Percentiles rank a stretch among this genome's conserved stretches.
phyloP scores from a whole-genome alignment of 2,329 filamentous ascomycete species.

The Basipetospora chlamydospora region DNA sequence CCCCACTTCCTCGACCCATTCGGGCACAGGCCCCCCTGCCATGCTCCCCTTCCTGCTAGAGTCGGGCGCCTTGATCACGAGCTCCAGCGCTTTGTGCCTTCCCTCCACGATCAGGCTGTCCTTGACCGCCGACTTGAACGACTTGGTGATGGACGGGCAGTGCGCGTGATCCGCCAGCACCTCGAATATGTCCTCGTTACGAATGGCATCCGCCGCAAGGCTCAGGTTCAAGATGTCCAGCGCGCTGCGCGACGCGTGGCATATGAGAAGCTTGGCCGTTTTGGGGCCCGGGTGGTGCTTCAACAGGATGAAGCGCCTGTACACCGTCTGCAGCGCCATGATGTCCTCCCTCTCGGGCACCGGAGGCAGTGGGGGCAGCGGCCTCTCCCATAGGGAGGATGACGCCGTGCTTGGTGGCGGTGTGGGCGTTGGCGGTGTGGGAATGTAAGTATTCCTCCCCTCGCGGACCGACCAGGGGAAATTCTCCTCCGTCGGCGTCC shows the following conservation, averaged over 20 bases:
- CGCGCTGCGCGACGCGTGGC: conserved; percentile 31
- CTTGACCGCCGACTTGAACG: conserved; percentile 28
- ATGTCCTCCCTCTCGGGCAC: no score
- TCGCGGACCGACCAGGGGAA: no score
- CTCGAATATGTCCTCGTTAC: conserved; percentile 37
- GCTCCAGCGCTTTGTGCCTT: conserved; percentile 17
- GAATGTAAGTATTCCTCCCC: no score
- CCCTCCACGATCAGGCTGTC: conserved; percentile 22
- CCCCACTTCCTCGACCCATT: not conserved
- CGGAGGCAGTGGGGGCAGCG: no score
- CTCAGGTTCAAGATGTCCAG: conserved; percentile 30
- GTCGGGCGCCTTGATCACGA: conserved; percentile 9
- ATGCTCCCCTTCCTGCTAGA: not conserved
- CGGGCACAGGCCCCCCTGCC: no score
- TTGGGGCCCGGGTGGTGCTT: conserved; percentile 14
- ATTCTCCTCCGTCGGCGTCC: no score
- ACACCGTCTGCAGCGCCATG: conserved; percentile 12
- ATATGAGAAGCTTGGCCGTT: conserved; percentile 22
- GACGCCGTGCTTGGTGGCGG: no score
- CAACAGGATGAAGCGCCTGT: conserved; percentile 18
- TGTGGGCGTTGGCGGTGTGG: no score
- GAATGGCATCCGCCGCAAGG: conserved; percentile 19
- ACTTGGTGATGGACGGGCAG: conserved; percentile 26
- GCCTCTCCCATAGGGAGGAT: no score
- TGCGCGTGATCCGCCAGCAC: conserved; percentile 33